A percentile compares a stretch with the other conserved stretches of the same genome.
phyloP scores from a whole-genome alignment of 148 eudicot genomes.

The Persicaria maculosa region DNA sequence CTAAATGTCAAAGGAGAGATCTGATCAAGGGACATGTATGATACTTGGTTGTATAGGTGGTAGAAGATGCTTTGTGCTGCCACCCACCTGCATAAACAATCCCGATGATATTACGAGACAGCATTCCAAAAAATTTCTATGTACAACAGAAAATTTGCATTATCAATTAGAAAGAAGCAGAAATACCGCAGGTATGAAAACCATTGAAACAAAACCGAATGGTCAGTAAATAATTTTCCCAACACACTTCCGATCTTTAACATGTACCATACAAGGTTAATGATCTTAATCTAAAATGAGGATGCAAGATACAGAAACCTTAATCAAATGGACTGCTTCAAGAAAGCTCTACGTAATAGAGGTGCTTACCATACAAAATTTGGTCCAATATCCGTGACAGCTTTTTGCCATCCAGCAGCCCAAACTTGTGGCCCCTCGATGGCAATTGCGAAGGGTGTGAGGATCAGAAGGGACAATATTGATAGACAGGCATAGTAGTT shows the following conservation, averaged over 20 bases:
- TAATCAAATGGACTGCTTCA: neutral
- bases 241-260: neutral
- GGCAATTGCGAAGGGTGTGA: slow-evolving; percentile 46
- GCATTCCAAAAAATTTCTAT: neutral
- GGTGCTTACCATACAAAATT: slow-evolving; percentile 23
- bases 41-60: slow-evolving; percentile 51
- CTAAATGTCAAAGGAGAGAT: slow-evolving; percentile 51
- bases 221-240: neutral
- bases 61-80: slow-evolving; percentile 47
- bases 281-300: neutral
- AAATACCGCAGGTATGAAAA: neutral
- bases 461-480: slow-evolving; percentile 41
- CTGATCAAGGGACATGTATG: slow-evolving; percentile 44
- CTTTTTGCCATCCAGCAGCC: slow-evolving; percentile 47
- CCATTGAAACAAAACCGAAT: neutral
- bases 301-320: neutral
- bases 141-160: neutral
- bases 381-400: slow-evolving; percentile 41
- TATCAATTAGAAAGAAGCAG: neutral
- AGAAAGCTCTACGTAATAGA: neutral
- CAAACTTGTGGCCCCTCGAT: slow-evolving; percentile 49
- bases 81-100: slow-evolving; percentile 20
- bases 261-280: neutral
- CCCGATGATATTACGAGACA: neutral
- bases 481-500: slow-evolving; percentile 22